A percentile compares a stretch with the other conserved stretches of the same genome.
Evolutionary conservation across 441 rosid species (phyloP).

Genomic region (Corymbia calophylla): DNA sequence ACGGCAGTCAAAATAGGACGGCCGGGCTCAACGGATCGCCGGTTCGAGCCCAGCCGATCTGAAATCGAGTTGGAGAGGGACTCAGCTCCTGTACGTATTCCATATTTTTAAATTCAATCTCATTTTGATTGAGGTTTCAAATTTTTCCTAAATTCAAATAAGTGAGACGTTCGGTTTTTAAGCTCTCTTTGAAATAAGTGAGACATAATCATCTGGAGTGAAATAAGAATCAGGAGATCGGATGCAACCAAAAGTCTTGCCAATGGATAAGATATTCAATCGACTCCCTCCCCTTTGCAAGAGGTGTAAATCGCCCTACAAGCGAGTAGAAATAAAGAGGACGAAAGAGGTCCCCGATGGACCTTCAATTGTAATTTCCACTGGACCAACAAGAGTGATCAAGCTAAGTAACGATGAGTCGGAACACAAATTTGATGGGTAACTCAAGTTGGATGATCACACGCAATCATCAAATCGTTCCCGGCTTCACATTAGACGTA

Average conservation of each 20-base stretch:
- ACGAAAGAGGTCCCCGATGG: not conserved
- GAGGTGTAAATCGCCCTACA: not conserved
- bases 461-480: not conserved
- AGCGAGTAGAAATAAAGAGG: not conserved
- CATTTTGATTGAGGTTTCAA: rapidly evolving
- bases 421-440: not conserved
- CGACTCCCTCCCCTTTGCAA: not conserved
- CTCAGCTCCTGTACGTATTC: rapidly evolving
- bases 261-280: not conserved
- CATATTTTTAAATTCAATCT: too few species aligned
- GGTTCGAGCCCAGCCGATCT: rapidly evolving
- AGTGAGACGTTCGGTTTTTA: rapidly evolving
- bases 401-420: not conserved
- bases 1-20: rapidly evolving
- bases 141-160: not conserved
- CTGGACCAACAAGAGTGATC: too few species aligned
- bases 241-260: not conserved
- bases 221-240: not conserved
- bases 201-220: not conserved
- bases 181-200: too few species aligned
- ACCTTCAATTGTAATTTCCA: not conserved
- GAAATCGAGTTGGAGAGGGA: not conserved
- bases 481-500: not conserved
- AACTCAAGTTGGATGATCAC: not conserved
- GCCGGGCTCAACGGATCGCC: not conserved